These are phyloP conservation scores for Diversispora eburnea DNA, from an alignment of 192 early-diverging fungal species.

Conservation along the genomic window DNA sequence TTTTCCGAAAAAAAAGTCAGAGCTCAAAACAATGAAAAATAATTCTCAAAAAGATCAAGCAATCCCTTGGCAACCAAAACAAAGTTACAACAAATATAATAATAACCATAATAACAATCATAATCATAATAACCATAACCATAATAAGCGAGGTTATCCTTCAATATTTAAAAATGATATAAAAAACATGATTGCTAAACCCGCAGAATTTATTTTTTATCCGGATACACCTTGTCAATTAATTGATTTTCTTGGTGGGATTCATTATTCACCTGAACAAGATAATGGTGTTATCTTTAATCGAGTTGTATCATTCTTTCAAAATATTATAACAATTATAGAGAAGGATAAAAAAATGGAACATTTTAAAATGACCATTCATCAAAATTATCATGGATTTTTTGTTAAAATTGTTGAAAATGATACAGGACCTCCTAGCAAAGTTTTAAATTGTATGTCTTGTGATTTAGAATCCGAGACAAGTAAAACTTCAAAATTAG, in stretches of 20 bases:
- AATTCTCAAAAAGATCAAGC: no score
- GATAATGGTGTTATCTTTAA: conserved; percentile 11
- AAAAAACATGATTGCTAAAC: not conserved
- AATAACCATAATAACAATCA: no score
- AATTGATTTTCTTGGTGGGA: conserved; percentile 21
- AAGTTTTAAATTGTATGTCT: conserved; percentile 18
- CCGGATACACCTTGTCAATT: conserved; percentile 15
- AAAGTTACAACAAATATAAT: no score
- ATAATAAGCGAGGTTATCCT: no score
- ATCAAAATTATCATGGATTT: not conserved
- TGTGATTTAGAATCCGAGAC: conserved; percentile 26
- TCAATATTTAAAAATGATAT: not conserved
- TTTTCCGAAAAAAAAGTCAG: no score
- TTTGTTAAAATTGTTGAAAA: not conserved
- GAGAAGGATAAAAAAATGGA: conserved; percentile 3
- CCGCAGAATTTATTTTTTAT: not conserved
- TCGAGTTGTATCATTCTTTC: conserved; percentile 14
- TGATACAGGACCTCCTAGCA: not conserved
- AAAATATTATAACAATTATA: not conserved
- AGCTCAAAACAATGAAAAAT: no score
- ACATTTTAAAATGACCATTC: conserved; percentile 7
- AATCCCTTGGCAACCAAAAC: no score
- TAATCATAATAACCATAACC: no score
- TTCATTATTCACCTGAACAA: not conserved
- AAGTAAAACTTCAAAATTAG: not conserved